phyloP scores from a whole-genome alignment of 75 land plant species.

The Cryptomeria japonica region DNA sequence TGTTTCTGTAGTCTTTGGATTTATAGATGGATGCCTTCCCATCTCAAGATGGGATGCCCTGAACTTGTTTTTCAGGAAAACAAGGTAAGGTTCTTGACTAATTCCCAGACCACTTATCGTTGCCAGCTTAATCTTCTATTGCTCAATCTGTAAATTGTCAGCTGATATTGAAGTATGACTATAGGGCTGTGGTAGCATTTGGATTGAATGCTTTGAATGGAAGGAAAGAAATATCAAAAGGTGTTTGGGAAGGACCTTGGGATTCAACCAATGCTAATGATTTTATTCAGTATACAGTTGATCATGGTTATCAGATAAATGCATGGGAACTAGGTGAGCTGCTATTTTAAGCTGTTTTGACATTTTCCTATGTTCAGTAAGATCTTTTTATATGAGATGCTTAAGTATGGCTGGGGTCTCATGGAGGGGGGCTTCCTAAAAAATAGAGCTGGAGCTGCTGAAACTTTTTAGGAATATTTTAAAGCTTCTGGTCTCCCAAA shows the following conservation, averaged over 20 bases:
- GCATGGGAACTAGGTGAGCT: slow-evolving; percentile 66
- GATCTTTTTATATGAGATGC: neutral
- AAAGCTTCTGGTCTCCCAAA: no score
- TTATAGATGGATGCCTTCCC: slow-evolving; percentile 78
- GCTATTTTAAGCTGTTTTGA: neutral
- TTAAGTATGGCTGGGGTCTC: no score
- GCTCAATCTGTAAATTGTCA: no score
- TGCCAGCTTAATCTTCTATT: neutral
- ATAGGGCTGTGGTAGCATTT: slow-evolving; percentile 74
- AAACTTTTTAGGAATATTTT: no score
- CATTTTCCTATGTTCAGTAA: neutral
- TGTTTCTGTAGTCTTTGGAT: slow-evolving; percentile 66
- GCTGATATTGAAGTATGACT: neutral
- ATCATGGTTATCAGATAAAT: slow-evolving; percentile 59
- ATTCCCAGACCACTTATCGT: neutral
- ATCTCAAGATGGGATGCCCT: slow-evolving; percentile 84
- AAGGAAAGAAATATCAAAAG: slow-evolving; percentile 22
- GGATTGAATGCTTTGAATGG: slow-evolving; percentile 88
- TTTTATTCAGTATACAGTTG: slow-evolving; percentile 72
- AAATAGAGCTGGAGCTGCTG: no score
- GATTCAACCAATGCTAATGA: slow-evolving; percentile 66
- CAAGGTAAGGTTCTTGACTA: slow-evolving; percentile 40
- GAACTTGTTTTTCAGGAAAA: slow-evolving; percentile 60
- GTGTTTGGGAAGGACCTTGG: slow-evolving; percentile 61
- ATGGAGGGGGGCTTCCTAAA: no score